A percentile compares a stretch with the other conserved stretches of the same genome.
Conservation (phyloP, 2,329 filamentous ascomycete genomes). For the Fusarium albosuccineum region DNA sequence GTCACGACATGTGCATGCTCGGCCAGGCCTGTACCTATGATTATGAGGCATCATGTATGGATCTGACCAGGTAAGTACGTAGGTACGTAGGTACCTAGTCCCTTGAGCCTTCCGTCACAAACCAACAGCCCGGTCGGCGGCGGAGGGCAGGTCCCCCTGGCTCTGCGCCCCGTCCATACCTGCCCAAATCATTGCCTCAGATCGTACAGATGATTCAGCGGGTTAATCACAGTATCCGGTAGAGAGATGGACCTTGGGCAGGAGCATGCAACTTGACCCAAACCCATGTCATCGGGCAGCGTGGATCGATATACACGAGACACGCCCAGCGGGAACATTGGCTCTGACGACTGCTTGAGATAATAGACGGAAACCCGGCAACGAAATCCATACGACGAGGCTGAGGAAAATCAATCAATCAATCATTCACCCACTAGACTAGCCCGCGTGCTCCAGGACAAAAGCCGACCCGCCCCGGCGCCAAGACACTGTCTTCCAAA, state of each 20-base stretch:
- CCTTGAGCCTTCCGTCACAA: too few species aligned
- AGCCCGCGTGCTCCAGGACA: not conserved
- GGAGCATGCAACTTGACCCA: not conserved
- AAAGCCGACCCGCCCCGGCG: not conserved
- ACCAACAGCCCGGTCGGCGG: conserved; percentile 1
- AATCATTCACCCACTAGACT: not conserved
- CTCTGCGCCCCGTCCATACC: too few species aligned
- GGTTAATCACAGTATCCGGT: not conserved
- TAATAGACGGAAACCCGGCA: not conserved
- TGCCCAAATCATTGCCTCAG: not conserved
- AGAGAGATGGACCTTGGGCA: not conserved
- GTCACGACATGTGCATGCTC: conserved; percentile 8
- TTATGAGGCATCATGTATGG: not conserved
- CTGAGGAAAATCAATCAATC: not conserved
- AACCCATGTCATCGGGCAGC: not conserved
- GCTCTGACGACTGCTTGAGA: not conserved
- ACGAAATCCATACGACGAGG: not conserved
- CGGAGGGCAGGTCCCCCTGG: not conserved
- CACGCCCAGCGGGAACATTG: not conserved
- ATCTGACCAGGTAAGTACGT: too few species aligned
- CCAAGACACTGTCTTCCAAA: conserved; percentile 7
- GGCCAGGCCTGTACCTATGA: not conserved
- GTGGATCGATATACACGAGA: not conserved
- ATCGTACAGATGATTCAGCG: too few species aligned
- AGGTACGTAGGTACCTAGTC: too few species aligned